Base-by-base conservation (phyloP, 352 stramenopile species). In the Pythium plurisporium region DNA sequence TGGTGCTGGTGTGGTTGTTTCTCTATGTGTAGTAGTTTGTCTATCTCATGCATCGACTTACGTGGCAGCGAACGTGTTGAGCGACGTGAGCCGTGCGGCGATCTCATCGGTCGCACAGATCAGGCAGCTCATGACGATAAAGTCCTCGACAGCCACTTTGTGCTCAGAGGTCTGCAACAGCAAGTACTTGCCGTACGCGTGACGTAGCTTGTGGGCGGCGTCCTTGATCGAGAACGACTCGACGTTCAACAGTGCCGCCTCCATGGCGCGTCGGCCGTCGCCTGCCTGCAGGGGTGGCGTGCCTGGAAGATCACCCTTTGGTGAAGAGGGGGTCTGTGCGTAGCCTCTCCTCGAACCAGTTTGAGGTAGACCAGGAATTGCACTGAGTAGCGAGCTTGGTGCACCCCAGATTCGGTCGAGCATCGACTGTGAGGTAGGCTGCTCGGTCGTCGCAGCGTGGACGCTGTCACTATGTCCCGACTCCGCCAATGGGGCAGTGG, bases 41-140 rank as follows among this genome's bases (percentile, higher is more conserved):
- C n/a, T 53, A 29, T 15, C 27, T 20, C 6, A 22, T 43, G n/a
- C n/a, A n/a, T n/a, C n/a, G n/a, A n/a, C n/a, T 19, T 67, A 87
- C 0, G 76, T 73, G 1, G 72, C 76, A 4, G 76, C 72, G 10
- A 87, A 61, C 4, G 66, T 70, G 53, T 79, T 85, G 26, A 87
- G 74, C 49, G 57, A 63, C 27, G 73, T 78, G 38, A 87, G 55
- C 23, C 69, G 76, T 29, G 61, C 56, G 1, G 74, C 74, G 33
- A 87, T 77, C 26, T 85, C 73, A 38, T 86, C 71, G 33, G 64
- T 76, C 12, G 67, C 57, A 45, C 62, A 74, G 46, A 87, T 84
- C 22, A 87, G 64, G 51, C 77, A 87, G 62, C 77, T 87, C 71
- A 84, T 87, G 58, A 83, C 56, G 48, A 86, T 79, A 33, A 86